These are phyloP conservation scores for Rhipidocladum racemiflorum DNA, from an alignment of 176 grass and related monocot species.

Conservation along the genomic window DNA sequence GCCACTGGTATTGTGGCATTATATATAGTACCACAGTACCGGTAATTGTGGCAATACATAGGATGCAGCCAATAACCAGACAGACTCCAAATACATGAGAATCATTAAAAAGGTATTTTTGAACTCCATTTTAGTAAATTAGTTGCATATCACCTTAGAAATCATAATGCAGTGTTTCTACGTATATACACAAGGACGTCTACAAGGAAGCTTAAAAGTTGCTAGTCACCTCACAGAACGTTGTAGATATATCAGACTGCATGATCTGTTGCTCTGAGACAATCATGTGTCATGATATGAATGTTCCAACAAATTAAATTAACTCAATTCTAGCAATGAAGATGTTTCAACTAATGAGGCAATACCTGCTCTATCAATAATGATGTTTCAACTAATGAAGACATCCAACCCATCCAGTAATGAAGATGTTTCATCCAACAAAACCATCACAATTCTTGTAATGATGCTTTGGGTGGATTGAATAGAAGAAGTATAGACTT, in stretches of 20 bases:
- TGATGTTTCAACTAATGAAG: background rate
- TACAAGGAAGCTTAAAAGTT: background rate
- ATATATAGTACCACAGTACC: background rate
- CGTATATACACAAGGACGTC: background rate
- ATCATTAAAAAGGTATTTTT: background rate
- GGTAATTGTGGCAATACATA: background rate
- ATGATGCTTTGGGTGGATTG: background rate
- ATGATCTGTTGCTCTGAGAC: background rate
- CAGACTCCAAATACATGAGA: background rate
- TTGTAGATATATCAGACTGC: background rate
- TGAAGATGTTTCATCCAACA: background rate
- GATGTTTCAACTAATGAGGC: background rate
- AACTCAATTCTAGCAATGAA: background rate
- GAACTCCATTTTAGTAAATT: background rate
- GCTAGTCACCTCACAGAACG: background rate
- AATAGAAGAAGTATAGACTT: background rate
- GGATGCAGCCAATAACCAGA: background rate
- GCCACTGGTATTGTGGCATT: background rate
- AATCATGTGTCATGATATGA: background rate
- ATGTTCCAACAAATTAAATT: background rate
- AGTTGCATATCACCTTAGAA: slow-evolving; percentile 5
- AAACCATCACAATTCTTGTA: background rate
- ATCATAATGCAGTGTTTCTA: background rate
- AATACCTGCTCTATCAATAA: background rate
- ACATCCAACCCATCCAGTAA: background rate